A percentile compares a stretch with the other conserved stretches of the same genome.
These are phyloP conservation scores for Chlamydomonas asymmetrica DNA, from an alignment of 139 green algal genomes.

Conservation along the genomic window DNA sequence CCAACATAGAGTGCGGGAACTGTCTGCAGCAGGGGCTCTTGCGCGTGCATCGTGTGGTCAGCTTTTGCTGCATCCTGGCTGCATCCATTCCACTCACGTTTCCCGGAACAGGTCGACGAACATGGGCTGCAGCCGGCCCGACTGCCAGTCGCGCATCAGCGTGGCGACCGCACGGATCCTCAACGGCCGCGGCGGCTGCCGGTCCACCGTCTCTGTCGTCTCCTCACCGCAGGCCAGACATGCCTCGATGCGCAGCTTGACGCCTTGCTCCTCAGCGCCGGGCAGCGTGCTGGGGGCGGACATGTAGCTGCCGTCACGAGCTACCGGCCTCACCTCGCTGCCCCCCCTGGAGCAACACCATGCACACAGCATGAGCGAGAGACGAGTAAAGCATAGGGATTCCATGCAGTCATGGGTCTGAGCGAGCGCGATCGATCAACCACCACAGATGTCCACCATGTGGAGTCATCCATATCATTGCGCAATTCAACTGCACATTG, in stretches of 20 bases:
- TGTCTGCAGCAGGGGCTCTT: too few species aligned
- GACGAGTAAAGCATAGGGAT: not conserved
- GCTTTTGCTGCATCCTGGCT: too few species aligned
- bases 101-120: constrained; percentile 53
- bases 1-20: too few species aligned
- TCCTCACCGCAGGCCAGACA: constrained; percentile 11
- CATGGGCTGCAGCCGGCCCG: constrained; percentile 29
- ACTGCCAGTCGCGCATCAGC: constrained; percentile 35
- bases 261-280: not conserved
- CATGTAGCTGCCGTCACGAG: constrained; percentile 32
- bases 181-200: not conserved
- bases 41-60: too few species aligned
- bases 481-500: too few species aligned
- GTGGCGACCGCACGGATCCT: constrained; percentile 48
- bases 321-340: constrained; percentile 1
- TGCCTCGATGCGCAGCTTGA: constrained; percentile 20
- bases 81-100: constrained; percentile 38
- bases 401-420: too few species aligned
- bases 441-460: too few species aligned
- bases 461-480: too few species aligned
- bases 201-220: not conserved
- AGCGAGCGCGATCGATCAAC: too few species aligned
- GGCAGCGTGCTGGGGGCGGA: constrained; percentile 25
- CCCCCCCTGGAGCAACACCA: constrained; percentile 20
- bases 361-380: constrained; percentile 8